phyloP scores from a whole-genome alignment of 1,284 basidiomycete species.

The Melanopsichium pennsylvanicum region DNA sequence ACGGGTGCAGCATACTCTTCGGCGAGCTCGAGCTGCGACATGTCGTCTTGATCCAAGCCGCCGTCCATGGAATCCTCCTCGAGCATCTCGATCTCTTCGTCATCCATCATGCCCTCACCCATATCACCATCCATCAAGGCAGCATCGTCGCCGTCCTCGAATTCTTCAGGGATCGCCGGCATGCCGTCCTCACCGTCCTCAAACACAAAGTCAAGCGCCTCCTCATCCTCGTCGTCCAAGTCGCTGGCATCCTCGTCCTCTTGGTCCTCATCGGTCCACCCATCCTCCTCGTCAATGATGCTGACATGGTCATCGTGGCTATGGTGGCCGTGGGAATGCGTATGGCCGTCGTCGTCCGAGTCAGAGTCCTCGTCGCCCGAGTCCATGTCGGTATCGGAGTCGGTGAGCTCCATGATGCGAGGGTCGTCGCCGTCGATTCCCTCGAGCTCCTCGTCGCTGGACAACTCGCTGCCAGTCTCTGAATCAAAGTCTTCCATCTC shows the following conservation, averaged over 20 bases:
- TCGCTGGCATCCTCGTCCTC: slow-evolving; percentile 38
- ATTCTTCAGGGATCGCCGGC: slow-evolving; percentile 27
- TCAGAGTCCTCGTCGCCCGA: slow-evolving; percentile 36
- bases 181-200: slow-evolving; percentile 39
- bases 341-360: slow-evolving; percentile 42
- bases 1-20: slow-evolving; percentile 45
- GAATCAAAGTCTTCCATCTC: slow-evolving; percentile 76
- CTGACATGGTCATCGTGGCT: slow-evolving; percentile 36
- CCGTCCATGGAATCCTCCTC: slow-evolving; percentile 53
- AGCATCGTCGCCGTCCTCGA: slow-evolving; percentile 35
- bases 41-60: slow-evolving; percentile 48
- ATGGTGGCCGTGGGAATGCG: slow-evolving; percentile 41
- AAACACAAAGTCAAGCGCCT: slow-evolving; percentile 67
- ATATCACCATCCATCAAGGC: slow-evolving; percentile 29
- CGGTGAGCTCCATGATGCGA: slow-evolving; percentile 67
- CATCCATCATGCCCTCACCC: slow-evolving; percentile 33
- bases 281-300: slow-evolving; percentile 68
- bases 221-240: slow-evolving; percentile 69
- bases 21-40: slow-evolving; percentile 56
- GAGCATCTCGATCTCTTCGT: slow-evolving; percentile 48
- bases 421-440: slow-evolving; percentile 62
- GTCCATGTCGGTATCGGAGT: slow-evolving; percentile 46
- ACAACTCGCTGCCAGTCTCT: slow-evolving; percentile 53
- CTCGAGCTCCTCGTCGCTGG: slow-evolving; percentile 68
- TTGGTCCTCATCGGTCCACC: slow-evolving; percentile 55